Conservation (phyloP, 805 yeast genomes). For the Yamadazyma laniorum region DNA sequence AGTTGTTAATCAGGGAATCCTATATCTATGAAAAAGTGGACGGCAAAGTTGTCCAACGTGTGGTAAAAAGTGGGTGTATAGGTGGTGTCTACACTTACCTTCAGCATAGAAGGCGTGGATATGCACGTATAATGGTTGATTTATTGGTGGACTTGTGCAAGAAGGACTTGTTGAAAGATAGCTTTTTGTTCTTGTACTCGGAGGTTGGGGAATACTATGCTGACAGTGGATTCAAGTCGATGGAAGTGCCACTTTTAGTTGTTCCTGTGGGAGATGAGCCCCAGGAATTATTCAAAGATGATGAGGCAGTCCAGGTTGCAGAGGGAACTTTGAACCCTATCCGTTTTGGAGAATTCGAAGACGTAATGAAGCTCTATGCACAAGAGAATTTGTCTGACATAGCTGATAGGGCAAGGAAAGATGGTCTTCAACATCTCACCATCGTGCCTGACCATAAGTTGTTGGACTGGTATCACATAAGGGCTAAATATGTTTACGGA, state of each 20-base stretch:
- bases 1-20: slow-evolving; percentile 30
- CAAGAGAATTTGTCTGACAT: slow-evolving; percentile 19
- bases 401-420: slow-evolving; percentile 20
- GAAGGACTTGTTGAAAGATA: slow-evolving; percentile 27
- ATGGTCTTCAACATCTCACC: slow-evolving; percentile 32
- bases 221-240: slow-evolving; percentile 37
- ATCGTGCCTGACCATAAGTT: slow-evolving; percentile 25
- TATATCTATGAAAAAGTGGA: slow-evolving; percentile 21
- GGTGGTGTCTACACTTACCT: slow-evolving; percentile 43
- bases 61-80: slow-evolving; percentile 30
- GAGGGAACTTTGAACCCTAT: slow-evolving; percentile 15
- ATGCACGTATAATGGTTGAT: slow-evolving; percentile 40
- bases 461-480: slow-evolving; percentile 43
- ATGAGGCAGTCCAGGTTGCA: slow-evolving; percentile 1
- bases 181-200: slow-evolving; percentile 38
- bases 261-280: neutral
- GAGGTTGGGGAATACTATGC: slow-evolving; percentile 45
- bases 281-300: slow-evolving; percentile 1
- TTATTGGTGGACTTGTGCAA: slow-evolving; percentile 27
- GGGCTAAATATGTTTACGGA: slow-evolving; percentile 32
- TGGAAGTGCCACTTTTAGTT: slow-evolving; percentile 30
- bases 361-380: slow-evolving; percentile 20
- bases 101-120: slow-evolving; percentile 36
- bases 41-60: slow-evolving; percentile 5
- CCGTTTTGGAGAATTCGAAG: slow-evolving; percentile 30